Evolutionary conservation across 192 early-diverging fungal species (phyloP).

Genomic region (Gonapodya prolifera): DNA sequence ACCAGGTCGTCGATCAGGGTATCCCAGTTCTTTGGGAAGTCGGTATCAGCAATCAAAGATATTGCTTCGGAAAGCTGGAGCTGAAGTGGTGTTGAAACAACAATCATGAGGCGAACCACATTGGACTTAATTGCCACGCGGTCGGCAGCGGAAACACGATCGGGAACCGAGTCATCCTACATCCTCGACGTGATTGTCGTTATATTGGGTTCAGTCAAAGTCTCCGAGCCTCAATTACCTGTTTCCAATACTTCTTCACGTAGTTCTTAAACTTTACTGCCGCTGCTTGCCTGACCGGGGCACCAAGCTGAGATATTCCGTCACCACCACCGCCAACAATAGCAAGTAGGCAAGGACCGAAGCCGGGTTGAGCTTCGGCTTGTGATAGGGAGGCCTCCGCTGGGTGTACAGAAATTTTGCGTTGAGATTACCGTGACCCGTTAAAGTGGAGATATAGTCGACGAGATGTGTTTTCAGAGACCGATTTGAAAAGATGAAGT

Average conservation of each 20-base stretch:
- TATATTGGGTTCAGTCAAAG: not conserved
- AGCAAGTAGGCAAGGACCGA: constrained; percentile 54
- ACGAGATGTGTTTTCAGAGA: too few species aligned
- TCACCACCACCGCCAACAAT: constrained; percentile 44
- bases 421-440: not conserved
- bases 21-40: constrained; percentile 88
- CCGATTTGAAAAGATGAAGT: too few species aligned
- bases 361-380: constrained; percentile 46
- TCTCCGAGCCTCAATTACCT: constrained; percentile 13
- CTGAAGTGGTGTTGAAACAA: constrained; percentile 63
- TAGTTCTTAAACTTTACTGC: constrained; percentile 95
- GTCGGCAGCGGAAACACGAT: constrained; percentile 46
- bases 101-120: constrained; percentile 78
- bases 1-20: constrained; percentile 67
- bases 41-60: constrained; percentile 79
- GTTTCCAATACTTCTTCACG: constrained; percentile 75
- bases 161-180: constrained; percentile 33
- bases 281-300: constrained; percentile 59
- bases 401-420: constrained; percentile 12
- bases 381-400: constrained; percentile 40
- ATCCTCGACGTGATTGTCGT: constrained; percentile 23
- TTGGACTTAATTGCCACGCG: constrained; percentile 66
- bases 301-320: constrained; percentile 28
- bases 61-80: constrained; percentile 84
- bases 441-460: too few species aligned